Evolutionary conservation across 495 filamentous ascomycete species (phyloP).

Genomic region (Pyronema omphalodes): DNA sequence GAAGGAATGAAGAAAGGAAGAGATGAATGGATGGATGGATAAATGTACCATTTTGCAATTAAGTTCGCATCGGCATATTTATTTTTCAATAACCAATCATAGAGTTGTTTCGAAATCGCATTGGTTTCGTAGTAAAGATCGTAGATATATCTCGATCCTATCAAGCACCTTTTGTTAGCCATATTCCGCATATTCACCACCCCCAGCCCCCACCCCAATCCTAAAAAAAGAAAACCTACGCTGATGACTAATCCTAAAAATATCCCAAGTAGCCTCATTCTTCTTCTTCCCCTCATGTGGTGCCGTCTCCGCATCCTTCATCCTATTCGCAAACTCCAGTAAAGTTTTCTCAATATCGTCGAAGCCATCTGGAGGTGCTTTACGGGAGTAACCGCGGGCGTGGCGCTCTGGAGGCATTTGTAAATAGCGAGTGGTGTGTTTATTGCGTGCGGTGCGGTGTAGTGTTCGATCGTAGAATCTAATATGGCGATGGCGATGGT

Average conservation of each 20-base stretch:
- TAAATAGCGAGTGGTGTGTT: slow-evolving; percentile 27
- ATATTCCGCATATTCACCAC: no score
- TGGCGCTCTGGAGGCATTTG: slow-evolving; percentile 35
- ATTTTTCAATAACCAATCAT: slow-evolving; percentile 95
- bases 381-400: slow-evolving; percentile 43
- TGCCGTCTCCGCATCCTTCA: slow-evolving; percentile 57
- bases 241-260: slow-evolving; percentile 95
- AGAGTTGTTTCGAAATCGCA: slow-evolving; percentile 74
- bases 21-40: neutral
- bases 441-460: no score
- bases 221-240: slow-evolving; percentile 33
- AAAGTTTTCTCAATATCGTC: slow-evolving; percentile 93
- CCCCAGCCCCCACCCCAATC: neutral
- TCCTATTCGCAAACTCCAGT: slow-evolving; percentile 88
- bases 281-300: slow-evolving; percentile 54
- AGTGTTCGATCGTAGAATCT: neutral
- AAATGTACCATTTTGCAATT: slow-evolving; percentile 71
- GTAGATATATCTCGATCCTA: slow-evolving; percentile 77
- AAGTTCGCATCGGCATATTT: slow-evolving; percentile 83
- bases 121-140: slow-evolving; percentile 97
- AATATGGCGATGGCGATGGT: slow-evolving; percentile 35
- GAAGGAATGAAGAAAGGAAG: no score
- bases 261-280: slow-evolving; percentile 81
- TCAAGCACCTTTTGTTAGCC: neutral
- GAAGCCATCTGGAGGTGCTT: slow-evolving; percentile 88